Evolutionary conservation across 2,329 filamentous ascomycete species (phyloP).

Genomic region (Delphinella strobiligena): DNA sequence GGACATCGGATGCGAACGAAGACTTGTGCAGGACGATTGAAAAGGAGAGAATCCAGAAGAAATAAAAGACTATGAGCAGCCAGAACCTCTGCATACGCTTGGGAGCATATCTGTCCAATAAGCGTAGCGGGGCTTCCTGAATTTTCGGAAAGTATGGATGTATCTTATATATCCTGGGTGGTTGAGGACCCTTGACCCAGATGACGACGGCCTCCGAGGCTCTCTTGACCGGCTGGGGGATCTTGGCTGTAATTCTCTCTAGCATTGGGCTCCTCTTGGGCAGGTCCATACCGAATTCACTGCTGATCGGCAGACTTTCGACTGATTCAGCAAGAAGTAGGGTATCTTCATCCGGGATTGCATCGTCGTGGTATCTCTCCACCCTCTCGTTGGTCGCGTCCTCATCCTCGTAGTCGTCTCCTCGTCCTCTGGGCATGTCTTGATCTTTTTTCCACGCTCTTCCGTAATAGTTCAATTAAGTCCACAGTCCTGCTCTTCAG

Average conservation of each 20-base stretch:
- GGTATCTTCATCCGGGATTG: conserved; percentile 17
- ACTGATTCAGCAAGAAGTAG: conserved; percentile 16
- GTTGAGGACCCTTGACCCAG: conserved; percentile 38
- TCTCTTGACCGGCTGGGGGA: conserved; percentile 15
- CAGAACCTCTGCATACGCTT: conserved; percentile 45
- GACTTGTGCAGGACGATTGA: conserved; percentile 55
- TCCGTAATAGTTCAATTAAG: background rate
- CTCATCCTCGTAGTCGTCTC: conserved; percentile 10
- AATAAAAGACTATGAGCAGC: conserved; percentile 48
- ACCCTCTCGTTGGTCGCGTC: conserved; percentile 1
- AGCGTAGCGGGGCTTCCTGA: conserved; percentile 53
- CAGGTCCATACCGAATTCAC: conserved; percentile 8
- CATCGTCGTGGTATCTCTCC: conserved; percentile 19
- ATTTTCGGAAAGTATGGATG: conserved; percentile 48
- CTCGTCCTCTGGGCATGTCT: background rate
- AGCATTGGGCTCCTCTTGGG: background rate
- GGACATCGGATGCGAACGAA: conserved; percentile 47
- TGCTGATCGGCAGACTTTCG: conserved; percentile 12
- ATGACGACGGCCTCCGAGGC: conserved; percentile 13
- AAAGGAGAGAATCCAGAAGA: conserved; percentile 59
- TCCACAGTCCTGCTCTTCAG: background rate
- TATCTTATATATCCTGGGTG: conserved; percentile 36
- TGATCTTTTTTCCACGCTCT: background rate
- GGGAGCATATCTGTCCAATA: conserved; percentile 53
- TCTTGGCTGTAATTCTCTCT: conserved; percentile 12